Evolutionary conservation across 495 filamentous ascomycete genomes (phyloP), one percentile per base, ranked within the genome.

Genomic region (Penicillium samsonianum): DNA sequence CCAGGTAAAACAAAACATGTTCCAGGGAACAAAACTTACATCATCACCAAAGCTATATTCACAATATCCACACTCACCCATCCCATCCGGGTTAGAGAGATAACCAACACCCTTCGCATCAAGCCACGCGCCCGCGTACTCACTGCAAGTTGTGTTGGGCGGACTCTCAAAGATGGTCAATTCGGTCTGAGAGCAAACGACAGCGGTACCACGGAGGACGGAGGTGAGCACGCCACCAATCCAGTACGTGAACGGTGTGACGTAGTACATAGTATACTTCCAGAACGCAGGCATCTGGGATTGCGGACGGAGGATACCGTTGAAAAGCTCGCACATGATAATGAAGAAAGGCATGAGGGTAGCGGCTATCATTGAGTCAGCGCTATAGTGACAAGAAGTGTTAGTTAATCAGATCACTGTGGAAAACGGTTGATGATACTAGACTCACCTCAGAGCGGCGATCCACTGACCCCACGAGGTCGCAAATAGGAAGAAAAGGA

Each of bases 241-340:
- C 47, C 95, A 84, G 23, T 90, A 87, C 0, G 89, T 93, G 72
- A 96, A 95, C 0, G 92, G 92, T 51, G 90, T 87, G 3, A 90
- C 76, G 58, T 92, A 78, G 75, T 93, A 92, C 53, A 94, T 79
- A 78, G 88, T 91, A 14, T 80, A 81, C 11, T 83, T 80, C 87
- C 90, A 96, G 73, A 92, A 92, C 2, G 60, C 73, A n/a, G 90
- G 90, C 73, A 95, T 90, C 59, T 89, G 84, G 1, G 83, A 78
- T 31, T 83, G 83, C 0, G 89, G 90, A 46, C 90, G 86, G n/a
- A 91, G 84, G 50, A 94, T 88, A 59, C 91, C 91, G 68, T 89
- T 93, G 81, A 95, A 92, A 0, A 75, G 54, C 47, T 73, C 71
- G 37, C 69, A 71, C 67, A 73, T 68, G 37, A 73, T 73, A 41